A percentile compares a stretch with the other conserved stretches of the same genome.
phyloP scores from a whole-genome alignment of 1,284 basidiomycete species.

The Sanghuangporus baumii region DNA sequence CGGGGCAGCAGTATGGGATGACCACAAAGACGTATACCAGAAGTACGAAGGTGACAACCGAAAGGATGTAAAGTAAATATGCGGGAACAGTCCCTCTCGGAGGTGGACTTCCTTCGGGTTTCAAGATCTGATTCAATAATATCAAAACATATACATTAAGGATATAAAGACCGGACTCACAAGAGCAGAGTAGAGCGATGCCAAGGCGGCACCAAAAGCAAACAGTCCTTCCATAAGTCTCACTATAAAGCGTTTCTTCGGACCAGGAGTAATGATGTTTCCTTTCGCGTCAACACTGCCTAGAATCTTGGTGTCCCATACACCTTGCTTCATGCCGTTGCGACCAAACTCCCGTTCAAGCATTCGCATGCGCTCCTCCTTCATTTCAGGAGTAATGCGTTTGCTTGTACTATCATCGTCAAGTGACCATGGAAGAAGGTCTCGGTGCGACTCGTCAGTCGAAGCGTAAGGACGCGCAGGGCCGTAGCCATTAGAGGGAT shows the following conservation, averaged over 20 bases:
- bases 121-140: conserved; percentile 41
- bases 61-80: conserved; percentile 53
- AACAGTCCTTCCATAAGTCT: conserved; percentile 47
- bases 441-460: conserved; percentile 35
- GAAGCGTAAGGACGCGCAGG: conserved; percentile 27
- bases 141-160: neutral
- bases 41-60: conserved; percentile 45
- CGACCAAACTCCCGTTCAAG: conserved; percentile 55
- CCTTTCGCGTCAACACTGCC: conserved; percentile 56
- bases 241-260: conserved; percentile 47
- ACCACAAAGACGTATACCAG: conserved; percentile 52
- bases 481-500: conserved; percentile 29
- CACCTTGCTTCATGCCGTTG: conserved; percentile 25
- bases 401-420: conserved; percentile 28
- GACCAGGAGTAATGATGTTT: conserved; percentile 53
- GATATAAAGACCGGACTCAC: conserved; percentile 23
- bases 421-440: conserved; percentile 18
- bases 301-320: conserved; percentile 40
- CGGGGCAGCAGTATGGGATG: conserved; percentile 47
- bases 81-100: conserved; percentile 50
- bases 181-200: conserved; percentile 55
- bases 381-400: conserved; percentile 43
- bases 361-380: conserved; percentile 65
- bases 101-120: conserved; percentile 46
- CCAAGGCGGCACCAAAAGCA: conserved; percentile 44